These are phyloP conservation scores for Botrytis fragariae DNA, from an alignment of 2,329 filamentous ascomycete genomes.

Conservation along the genomic window DNA sequence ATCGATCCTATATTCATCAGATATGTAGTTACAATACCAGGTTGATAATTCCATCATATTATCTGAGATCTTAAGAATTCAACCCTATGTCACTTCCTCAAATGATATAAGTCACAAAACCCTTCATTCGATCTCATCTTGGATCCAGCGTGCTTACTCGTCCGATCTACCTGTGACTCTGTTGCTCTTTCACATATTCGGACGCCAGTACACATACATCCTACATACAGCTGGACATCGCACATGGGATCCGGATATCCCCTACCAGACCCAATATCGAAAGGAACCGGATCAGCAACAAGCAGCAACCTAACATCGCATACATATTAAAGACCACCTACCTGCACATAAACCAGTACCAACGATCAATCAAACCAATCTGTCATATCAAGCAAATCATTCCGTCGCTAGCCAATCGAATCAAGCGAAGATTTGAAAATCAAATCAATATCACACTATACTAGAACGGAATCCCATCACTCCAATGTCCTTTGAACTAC, in stretches of 20 bases:
- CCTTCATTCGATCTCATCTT: conserved; percentile 1
- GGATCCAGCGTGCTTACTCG: background rate
- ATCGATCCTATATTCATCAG: background rate
- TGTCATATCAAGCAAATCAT: background rate
- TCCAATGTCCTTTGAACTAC: background rate
- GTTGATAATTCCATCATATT: background rate
- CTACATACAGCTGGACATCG: background rate
- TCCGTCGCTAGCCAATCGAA: background rate
- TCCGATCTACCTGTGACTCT: conserved; percentile 4
- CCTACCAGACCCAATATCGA: background rate
- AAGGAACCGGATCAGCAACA: background rate
- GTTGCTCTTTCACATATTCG: background rate
- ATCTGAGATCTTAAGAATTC: background rate
- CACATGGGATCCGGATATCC: background rate
- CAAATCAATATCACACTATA: background rate
- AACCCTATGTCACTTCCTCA: background rate
- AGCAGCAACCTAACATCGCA: background rate
- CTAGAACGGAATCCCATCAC: conserved; percentile 3
- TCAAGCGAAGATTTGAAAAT: background rate
- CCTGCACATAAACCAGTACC: background rate
- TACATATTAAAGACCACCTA: background rate
- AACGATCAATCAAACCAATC: background rate
- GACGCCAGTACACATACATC: background rate
- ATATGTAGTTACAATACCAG: background rate
- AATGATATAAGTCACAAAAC: background rate